Evolutionary conservation across 2,329 filamentous ascomycete genomes (phyloP).

Genomic region (Scytalidium sp.): DNA sequence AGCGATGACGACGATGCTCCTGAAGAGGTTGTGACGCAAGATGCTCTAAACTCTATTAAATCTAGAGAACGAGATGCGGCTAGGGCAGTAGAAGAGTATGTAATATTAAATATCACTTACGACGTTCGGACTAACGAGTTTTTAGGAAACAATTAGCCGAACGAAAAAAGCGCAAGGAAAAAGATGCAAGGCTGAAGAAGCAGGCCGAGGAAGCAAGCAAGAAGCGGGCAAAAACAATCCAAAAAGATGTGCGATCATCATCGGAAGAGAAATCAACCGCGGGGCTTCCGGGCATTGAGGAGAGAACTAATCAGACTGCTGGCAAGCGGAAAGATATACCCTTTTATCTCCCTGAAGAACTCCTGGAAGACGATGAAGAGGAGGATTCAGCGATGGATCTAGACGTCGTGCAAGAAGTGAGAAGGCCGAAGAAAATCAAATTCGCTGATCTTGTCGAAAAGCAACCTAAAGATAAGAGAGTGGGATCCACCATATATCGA

Average conservation of each 20-base stretch:
- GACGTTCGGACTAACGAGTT: conserved; percentile 4
- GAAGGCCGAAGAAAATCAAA: conserved; percentile 22
- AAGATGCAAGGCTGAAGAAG: conserved; percentile 19
- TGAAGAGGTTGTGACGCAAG: conserved; percentile 22
- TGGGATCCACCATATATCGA: conserved; percentile 26
- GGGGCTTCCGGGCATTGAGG: no score
- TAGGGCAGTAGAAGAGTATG: conserved; percentile 25
- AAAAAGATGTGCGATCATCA: conserved; percentile 2
- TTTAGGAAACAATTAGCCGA: conserved; percentile 20
- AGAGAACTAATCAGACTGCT: neutral
- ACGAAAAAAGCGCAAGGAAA: conserved; percentile 26
- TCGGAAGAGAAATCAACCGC: neutral
- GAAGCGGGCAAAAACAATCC: conserved; percentile 14
- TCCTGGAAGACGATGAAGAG: conserved; percentile 21
- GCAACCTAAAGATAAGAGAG: conserved; percentile 21
- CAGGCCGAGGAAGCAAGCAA: conserved; percentile 20
- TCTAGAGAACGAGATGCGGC: conserved; percentile 18
- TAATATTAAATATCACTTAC: neutral
- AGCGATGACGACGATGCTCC: conserved; percentile 29
- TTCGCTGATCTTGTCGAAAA: conserved; percentile 22
- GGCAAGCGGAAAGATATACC: conserved; percentile 9
- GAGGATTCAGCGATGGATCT: conserved; percentile 4
- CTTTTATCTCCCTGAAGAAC: conserved; percentile 24
- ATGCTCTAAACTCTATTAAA: conserved; percentile 17
- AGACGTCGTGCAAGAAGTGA: neutral